These are phyloP conservation scores for Funneliformis geosporum DNA, from an alignment of 192 early-diverging fungal genomes.

Conservation along the genomic window DNA sequence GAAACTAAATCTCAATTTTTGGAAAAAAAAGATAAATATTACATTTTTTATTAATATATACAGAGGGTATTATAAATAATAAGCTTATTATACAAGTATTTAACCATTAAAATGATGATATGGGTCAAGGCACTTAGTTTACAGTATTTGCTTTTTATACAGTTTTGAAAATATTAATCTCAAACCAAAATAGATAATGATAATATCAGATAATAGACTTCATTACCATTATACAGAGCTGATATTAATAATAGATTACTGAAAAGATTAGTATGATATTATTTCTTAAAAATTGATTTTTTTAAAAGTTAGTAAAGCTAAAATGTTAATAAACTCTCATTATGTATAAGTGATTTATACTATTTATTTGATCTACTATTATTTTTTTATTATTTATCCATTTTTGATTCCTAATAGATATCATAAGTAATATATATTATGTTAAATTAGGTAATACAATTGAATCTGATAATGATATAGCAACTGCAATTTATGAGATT, in stretches of 20 bases:
- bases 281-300: not conserved
- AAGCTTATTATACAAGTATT: not conserved
- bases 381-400: no score
- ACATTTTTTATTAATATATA: not conserved
- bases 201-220: not conserved
- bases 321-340: not conserved
- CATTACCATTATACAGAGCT: not conserved
- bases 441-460: not conserved
- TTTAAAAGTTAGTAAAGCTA: not conserved
- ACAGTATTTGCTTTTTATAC: not conserved
- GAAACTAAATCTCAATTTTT: not conserved
- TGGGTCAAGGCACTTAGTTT: not conserved
- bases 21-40: not conserved
- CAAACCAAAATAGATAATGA: not conserved
- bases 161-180: not conserved
- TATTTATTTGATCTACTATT: no score
- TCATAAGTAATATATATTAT: not conserved
- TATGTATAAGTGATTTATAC: not conserved
- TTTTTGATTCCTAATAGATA: not conserved
- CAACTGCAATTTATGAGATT: not conserved
- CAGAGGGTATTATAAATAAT: not conserved
- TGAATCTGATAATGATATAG: not conserved
- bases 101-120: not conserved
- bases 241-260: not conserved
- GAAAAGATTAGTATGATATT: not conserved